Base-by-base conservation (phyloP, 2,329 filamentous ascomycete genomes). In the Pseudophaeomoniella oleicola region DNA sequence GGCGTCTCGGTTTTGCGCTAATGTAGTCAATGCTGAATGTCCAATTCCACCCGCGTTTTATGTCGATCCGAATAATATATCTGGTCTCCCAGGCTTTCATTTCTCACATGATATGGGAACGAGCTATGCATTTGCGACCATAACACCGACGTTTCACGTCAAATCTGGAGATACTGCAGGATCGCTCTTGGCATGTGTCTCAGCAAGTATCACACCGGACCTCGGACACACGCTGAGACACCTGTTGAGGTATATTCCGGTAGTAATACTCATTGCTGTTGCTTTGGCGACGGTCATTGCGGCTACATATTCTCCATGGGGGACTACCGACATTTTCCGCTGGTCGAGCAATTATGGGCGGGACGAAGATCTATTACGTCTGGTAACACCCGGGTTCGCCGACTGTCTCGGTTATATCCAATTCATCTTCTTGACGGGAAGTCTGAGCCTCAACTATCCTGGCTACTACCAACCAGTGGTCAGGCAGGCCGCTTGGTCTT, bases 311-410 rank as follows among this genome's bases (percentile, higher is more conserved):
- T 94, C 87, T 51, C 90, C 90, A 0, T 98, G 90, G 88, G 90
- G 90, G 14, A 83, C 85, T 2, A 75, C 75, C 5, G 82, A 98
- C 53, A 69, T 88, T 14, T 96, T 96, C 55, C 78, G 83, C 46
- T 98, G 88, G 86, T 86, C 85, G n/a, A 92, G 85, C 52, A 98
- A 98, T 54, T 96, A 93, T 54, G 90, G 90, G 22, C 77, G 88
- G 47, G 90, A 98, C 49, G 82, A 84, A 42, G 90, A 98, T 59
- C 66, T 94, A 45, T 67, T 98, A 37, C 78, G 90, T 38, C 67
- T 98, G 34, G 85, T 98, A 19, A 98, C 90, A 0, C 90, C 90
- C 4, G 90, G 90, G 1, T 96, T 98, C 54, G 86, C 85, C 4
- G 90, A 98, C 54, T 98, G 90, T 51, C 67, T 98, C 38, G 87